A percentile compares a stretch with the other conserved stretches of the same genome.
Conservation (phyloP, 106 monocot genomes). For the Dendrobium nobile region DNA sequence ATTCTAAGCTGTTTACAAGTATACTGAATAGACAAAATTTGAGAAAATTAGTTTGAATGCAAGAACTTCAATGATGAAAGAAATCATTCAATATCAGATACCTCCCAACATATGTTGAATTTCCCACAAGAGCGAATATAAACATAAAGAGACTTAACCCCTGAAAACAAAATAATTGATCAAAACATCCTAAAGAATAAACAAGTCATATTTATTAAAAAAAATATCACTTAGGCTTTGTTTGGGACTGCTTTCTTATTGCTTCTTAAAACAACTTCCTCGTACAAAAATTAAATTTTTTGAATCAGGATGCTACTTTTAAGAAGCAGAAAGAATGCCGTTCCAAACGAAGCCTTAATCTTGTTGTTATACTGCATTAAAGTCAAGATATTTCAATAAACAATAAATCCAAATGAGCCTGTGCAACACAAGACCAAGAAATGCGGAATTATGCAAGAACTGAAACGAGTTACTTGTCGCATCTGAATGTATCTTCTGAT, state of each 20-base stretch:
- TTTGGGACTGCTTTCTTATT: too few relatives aligned
- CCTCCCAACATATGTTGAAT: conserved; percentile 90
- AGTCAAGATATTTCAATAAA: neutral
- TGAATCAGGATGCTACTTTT: too few relatives aligned
- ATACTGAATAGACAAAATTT: conserved; percentile 40
- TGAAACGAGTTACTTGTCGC: too few relatives aligned
- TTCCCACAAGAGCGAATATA: conserved; percentile 68
- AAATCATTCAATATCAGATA: conserved; percentile 12
- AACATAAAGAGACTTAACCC: conserved; percentile 86
- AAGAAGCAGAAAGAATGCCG: too few relatives aligned
- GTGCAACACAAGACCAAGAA: too few relatives aligned
- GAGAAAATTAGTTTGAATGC: neutral
- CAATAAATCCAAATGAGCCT: neutral
- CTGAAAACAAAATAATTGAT: conserved; percentile 26
- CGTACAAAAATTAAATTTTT: too few relatives aligned
- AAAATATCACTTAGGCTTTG: neutral
- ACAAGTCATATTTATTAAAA: neutral
- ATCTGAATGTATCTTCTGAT: neutral
- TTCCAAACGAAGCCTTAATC: neutral
- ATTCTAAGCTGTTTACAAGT: conserved; percentile 67
- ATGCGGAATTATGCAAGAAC: too few relatives aligned
- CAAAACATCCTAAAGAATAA: neutral
- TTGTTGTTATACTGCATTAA: neutral
- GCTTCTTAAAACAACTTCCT: too few relatives aligned
- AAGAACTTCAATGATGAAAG: neutral